Conservation (phyloP, 2,329 filamentous ascomycete genomes). For the Leptographium lundbergii region DNA sequence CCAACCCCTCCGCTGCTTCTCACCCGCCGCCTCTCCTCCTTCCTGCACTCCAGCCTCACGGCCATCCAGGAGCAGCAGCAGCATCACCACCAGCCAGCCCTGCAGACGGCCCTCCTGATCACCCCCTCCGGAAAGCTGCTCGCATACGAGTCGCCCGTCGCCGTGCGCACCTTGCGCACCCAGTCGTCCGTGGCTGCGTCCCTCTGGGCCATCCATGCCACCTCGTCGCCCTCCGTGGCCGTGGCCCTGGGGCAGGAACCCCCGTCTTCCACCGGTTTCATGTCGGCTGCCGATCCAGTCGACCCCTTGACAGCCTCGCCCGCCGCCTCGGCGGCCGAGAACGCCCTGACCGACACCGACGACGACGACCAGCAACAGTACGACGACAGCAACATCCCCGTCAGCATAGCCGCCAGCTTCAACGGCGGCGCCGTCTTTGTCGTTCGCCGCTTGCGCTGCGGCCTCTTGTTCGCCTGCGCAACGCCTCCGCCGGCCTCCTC, state of each 20-base stretch:
- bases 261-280: slow-evolving; percentile 11
- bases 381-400: slow-evolving; percentile 9
- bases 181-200: slow-evolving; percentile 53
- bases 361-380: slow-evolving; percentile 11
- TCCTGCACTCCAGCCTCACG: slow-evolving; percentile 42
- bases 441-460: slow-evolving; percentile 43
- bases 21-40: slow-evolving; percentile 50
- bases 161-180: slow-evolving; percentile 45
- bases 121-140: slow-evolving; percentile 51
- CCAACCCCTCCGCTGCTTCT: slow-evolving; percentile 48
- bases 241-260: slow-evolving; percentile 14
- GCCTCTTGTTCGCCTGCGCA: slow-evolving; percentile 49
- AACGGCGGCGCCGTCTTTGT: slow-evolving; percentile 38
- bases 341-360: slow-evolving; percentile 13
- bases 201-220: slow-evolving; percentile 45
- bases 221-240: slow-evolving; percentile 23
- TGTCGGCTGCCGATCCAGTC: not conserved
- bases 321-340: not conserved
- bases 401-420: slow-evolving; percentile 43
- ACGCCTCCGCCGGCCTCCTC: slow-evolving; percentile 26
- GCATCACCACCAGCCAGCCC: slow-evolving; percentile 21
- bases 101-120: slow-evolving; percentile 48
- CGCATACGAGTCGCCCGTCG: slow-evolving; percentile 43
- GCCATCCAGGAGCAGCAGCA: slow-evolving; percentile 7
- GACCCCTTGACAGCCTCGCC: not conserved